Conservation (phyloP, 805 yeast genomes). For the Spathaspora girioi region DNA sequence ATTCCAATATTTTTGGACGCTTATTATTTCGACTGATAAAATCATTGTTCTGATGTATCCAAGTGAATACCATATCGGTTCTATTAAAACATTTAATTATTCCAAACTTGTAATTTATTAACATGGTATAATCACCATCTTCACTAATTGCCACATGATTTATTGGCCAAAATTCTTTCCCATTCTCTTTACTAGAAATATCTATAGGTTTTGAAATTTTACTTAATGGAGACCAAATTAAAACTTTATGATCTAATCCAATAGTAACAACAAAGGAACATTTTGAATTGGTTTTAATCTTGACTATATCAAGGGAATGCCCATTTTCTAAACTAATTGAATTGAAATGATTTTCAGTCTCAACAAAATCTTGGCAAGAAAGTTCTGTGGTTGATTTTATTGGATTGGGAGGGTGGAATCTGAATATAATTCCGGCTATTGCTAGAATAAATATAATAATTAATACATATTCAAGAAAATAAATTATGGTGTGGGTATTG, state of each 20-base stretch:
- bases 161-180: constrained; percentile 58
- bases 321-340: constrained; percentile 32
- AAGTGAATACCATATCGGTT: constrained; percentile 33
- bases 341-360: constrained; percentile 17
- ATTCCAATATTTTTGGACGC: constrained; percentile 42
- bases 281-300: constrained; percentile 52
- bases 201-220: constrained; percentile 17
- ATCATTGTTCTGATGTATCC: constrained; percentile 16
- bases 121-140: constrained; percentile 55
- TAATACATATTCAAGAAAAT: constrained; percentile 53
- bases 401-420: constrained; percentile 13
- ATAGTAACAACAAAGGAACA: constrained; percentile 65
- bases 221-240: constrained; percentile 69
- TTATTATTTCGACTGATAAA: constrained; percentile 10
- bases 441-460: constrained; percentile 51
- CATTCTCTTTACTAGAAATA: constrained; percentile 26
- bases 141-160: constrained; percentile 54
- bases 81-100: constrained; percentile 61
- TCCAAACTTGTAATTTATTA: constrained; percentile 49
- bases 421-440: constrained; percentile 19
- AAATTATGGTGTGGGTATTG: constrained; percentile 44
- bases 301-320: constrained; percentile 62
- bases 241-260: constrained; percentile 69
- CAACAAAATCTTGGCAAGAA: not conserved
- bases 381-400: not conserved